These are phyloP conservation scores for Colletotrichum kahawae DNA, from an alignment of 2,329 filamentous ascomycete genomes.

Conservation along the genomic window DNA sequence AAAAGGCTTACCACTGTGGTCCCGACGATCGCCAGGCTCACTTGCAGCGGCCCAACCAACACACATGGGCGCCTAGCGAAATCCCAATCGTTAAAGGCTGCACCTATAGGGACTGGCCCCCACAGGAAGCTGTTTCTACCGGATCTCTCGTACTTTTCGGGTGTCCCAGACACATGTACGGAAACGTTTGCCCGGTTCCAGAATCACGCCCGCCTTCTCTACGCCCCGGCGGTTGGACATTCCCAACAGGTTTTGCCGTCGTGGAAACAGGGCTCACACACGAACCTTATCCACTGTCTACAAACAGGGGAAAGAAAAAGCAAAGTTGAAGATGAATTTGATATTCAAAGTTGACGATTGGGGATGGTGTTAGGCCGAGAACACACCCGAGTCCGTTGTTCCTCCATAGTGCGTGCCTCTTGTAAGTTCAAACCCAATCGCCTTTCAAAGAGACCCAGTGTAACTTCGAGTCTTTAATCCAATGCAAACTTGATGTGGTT, in stretches of 20 bases:
- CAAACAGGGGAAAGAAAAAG: too few relatives aligned
- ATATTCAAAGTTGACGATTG: too few relatives aligned
- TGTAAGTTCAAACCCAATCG: neutral
- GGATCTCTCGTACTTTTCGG: neutral
- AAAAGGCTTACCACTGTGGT: too few relatives aligned
- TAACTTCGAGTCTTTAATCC: fast-evolving
- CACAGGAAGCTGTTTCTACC: neutral
- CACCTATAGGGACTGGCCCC: neutral
- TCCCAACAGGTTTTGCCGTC: fast-evolving
- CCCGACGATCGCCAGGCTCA: neutral
- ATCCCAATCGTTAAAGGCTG: neutral
- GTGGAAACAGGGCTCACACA: neutral
- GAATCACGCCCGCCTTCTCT: neutral
- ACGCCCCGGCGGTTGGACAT: neutral
- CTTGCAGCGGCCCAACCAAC: neutral
- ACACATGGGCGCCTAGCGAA: neutral
- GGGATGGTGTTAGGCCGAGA: too few relatives aligned
- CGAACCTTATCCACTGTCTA: neutral
- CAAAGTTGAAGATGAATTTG: too few relatives aligned
- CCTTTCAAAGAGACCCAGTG: neutral
- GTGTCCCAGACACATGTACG: neutral
- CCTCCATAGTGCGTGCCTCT: too few relatives aligned
- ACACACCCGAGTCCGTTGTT: too few relatives aligned
- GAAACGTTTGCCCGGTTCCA: neutral
- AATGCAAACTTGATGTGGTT: neutral